Evolutionary conservation across 495 filamentous ascomycete genomes (phyloP), one percentile per base, ranked within the genome.

Genomic region (Penicillium canescens): DNA sequence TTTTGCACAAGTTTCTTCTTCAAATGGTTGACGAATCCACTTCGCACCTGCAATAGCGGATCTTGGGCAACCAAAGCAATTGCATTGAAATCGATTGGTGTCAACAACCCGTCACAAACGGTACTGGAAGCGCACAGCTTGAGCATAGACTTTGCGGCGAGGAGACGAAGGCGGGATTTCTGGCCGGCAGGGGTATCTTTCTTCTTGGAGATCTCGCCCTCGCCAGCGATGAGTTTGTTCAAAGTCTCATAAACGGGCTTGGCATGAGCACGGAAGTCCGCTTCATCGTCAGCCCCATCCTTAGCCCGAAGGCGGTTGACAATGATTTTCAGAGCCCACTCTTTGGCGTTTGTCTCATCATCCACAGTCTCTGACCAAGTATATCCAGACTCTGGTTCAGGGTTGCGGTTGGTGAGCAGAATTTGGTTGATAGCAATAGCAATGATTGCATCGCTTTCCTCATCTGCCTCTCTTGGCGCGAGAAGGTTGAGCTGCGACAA

Each of bases 271-370:
- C 82, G 83, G 55, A 89, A 83, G 44, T 81, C 80, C 14, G 82
- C 81, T 10, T 73, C 62, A 20, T 66, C 64, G n/a, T 76, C 74
- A 2, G 75, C 66, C 11, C 78, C 73, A 16, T 83, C 83, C 49
- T 80, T 74, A 16, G 88, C 86, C 21, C 90, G 84, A 2, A 97
- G 77, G 39, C 88, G 83, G 65, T 97, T 99, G 23, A 96, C 90
- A 16, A 97, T 81, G 31, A 90, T 86, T 61, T 87, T 91, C 33
- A 98, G 77, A n/a, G 93, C 90, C 79, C 92, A 91, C 46, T 84
- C 80, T 67, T 98, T 97, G 16, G 91, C 89, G 35, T 85, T 79
- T 13, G 86, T 85, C 57, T 98, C 91, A 14, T 92, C 86, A 40
- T 96, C 91, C 12, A 81, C 76, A 2, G 80, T 76, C 47, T 92